phyloP scores from a whole-genome alignment of 495 filamentous ascomycete species.

The Cryomyces antarcticus region DNA sequence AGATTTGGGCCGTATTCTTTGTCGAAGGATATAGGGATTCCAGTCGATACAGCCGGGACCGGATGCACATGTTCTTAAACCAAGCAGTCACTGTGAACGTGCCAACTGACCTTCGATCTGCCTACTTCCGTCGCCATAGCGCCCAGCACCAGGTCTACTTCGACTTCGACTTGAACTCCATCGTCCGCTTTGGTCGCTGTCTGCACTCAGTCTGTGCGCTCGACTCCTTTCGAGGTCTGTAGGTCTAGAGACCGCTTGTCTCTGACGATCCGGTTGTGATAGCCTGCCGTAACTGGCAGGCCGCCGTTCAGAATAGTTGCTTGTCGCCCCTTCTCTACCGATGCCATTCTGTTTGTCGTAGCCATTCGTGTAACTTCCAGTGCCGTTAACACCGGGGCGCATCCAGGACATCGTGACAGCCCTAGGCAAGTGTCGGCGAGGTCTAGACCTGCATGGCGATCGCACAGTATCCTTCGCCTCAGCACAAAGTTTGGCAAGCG shows the following conservation, averaged over 20 bases:
- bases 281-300: neutral
- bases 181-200: neutral
- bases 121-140: conserved; percentile 15
- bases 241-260: neutral
- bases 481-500: too few species aligned
- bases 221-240: neutral
- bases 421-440: too few species aligned
- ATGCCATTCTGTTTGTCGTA: neutral
- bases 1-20: too few species aligned
- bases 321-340: too few species aligned
- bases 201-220: neutral
- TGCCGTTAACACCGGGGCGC: neutral
- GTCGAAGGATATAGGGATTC: too few species aligned
- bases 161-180: conserved; percentile 6
- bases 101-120: conserved; percentile 4
- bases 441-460: too few species aligned
- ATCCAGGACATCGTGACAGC: conserved; percentile 4
- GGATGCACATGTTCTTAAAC: neutral
- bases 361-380: conserved; percentile 5
- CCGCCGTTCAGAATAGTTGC: too few species aligned
- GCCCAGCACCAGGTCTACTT: neutral
- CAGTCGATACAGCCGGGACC: neutral
- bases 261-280: neutral
- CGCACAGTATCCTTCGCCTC: too few species aligned
- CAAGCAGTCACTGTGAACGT: neutral